Evolutionary conservation across 1,139 yeast species (phyloP), one percentile per base, ranked within the genome.

Genomic region (Wickerhamomyces sp.): DNA sequence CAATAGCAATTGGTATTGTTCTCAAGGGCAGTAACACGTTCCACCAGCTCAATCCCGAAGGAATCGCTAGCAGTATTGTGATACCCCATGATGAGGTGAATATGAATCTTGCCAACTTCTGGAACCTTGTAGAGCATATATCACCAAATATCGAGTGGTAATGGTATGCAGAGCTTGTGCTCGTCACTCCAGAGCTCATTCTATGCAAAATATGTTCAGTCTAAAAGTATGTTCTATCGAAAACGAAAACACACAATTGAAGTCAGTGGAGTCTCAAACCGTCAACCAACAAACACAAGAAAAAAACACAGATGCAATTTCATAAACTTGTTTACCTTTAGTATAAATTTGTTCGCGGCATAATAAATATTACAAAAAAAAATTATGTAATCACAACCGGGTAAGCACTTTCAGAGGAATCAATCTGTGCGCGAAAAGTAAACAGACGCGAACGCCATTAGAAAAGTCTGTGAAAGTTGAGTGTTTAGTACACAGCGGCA

Each of bases 101-200:
- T 8, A 68, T 53, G 34, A 72, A 49, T 35, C 74, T 56, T 3
- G 61, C 61, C 18, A 65, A 51, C 41, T 63, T 64, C 35, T 61
- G 64, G 40, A 66, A 64, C 31, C 71, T 53, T 1, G 67, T 55
- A 37, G 63, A 61, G 41, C 68, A 64, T 5, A 66, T 52, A 41
- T 63, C 68, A 24, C 65, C 60, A 41, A 66, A 65, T 19, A 65
- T 58, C n/a, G 62, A 44, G 42, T 64, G 62, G 46, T 65, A 66
- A 36, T 58, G 60, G 39, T 59, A 64, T 20, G 52, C 54, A 10
- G 49, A 39, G 13, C 31, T 33, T 20, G 34, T 6, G 15, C 31
- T 33, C 21, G 34, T 6, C 14, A 20, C 25, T 17, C 34, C 32
- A n/a, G 36, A 22, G 37, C 39, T 37, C 40, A 39, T 41, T 13